phyloP scores from a whole-genome alignment of 2,329 filamentous ascomycete genomes.

The Colletotrichum cordylinicola region DNA sequence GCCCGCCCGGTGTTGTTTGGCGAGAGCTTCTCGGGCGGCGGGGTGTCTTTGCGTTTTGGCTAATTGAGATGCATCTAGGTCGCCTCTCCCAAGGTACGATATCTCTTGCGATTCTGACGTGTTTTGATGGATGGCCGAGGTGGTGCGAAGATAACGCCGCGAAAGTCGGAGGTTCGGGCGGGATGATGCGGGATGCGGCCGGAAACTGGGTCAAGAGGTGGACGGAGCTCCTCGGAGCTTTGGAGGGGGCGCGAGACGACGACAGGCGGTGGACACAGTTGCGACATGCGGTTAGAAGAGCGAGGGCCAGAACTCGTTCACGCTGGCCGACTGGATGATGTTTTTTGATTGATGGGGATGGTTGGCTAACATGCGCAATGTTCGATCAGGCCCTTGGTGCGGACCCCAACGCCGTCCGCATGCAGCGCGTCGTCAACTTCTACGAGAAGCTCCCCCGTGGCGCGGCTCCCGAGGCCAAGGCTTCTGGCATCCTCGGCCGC shows the following conservation, averaged over 20 bases:
- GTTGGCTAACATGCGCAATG: constrained; percentile 39
- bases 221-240: constrained; percentile 14
- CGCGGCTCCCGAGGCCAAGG: constrained; percentile 81
- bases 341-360: not conserved
- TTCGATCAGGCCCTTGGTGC: constrained; percentile 82
- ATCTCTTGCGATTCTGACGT: not conserved
- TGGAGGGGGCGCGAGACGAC: not conserved
- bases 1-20: not conserved
- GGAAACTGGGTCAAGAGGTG: not conserved
- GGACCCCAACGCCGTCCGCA: constrained; percentile 93
- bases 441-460: constrained; percentile 98
- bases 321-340: not conserved
- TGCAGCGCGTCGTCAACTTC: constrained; percentile 98
- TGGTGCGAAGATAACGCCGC: not conserved
- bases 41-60: not conserved
- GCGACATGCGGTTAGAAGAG: not conserved
- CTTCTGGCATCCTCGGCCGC: constrained; percentile 82
- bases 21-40: not conserved
- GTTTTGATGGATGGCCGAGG: constrained; percentile 8
- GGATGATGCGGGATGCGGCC: not conserved
- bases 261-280: not conserved
- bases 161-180: constrained; percentile 1
- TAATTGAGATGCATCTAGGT: constrained; percentile 55
- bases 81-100: constrained; percentile 82
- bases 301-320: not conserved